phyloP scores from a whole-genome alignment of 371 early-diverging fungal species.

The Actinomortierella ambigua region DNA sequence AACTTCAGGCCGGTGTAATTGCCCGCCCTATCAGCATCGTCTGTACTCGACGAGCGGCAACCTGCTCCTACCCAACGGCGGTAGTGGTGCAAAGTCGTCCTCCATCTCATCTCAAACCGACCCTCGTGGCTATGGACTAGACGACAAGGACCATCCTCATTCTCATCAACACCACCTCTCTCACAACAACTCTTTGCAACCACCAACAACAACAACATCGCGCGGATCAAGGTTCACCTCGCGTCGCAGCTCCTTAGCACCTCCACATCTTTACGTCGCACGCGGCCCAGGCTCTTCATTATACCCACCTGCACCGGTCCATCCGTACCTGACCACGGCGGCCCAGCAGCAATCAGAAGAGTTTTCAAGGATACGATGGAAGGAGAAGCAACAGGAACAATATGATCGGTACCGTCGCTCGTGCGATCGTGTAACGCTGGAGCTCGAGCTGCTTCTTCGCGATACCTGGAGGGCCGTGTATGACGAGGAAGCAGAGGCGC shows the following conservation, averaged over 20 bases:
- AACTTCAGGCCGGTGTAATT: too few species aligned
- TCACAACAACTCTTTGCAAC: too few species aligned
- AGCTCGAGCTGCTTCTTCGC: constrained; percentile 31
- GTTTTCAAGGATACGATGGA: constrained; percentile 38
- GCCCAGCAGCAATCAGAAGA: too few species aligned
- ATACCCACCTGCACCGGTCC: not conserved
- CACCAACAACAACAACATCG: too few species aligned
- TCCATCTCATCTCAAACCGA: too few species aligned
- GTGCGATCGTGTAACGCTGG: constrained; percentile 31
- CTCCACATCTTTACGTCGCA: not conserved
- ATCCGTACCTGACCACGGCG: not conserved
- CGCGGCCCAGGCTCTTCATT: not conserved
- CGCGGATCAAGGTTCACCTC: constrained; percentile 10
- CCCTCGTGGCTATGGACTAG: too few species aligned
- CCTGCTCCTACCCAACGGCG: too few species aligned
- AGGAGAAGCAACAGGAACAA: constrained; percentile 42
- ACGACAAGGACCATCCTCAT: too few species aligned
- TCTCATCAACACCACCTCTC: too few species aligned
- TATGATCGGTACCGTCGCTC: constrained; percentile 41
- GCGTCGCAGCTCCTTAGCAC: constrained; percentile 21
- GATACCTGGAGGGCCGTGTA: constrained; percentile 15
- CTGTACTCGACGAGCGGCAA: too few species aligned
- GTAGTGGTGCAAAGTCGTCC: too few species aligned
- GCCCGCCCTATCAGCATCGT: too few species aligned
- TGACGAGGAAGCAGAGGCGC: constrained; percentile 1